These are phyloP conservation scores for Conringia planisiliqua DNA, from an alignment of 345 rosid species.

Conservation along the genomic window DNA sequence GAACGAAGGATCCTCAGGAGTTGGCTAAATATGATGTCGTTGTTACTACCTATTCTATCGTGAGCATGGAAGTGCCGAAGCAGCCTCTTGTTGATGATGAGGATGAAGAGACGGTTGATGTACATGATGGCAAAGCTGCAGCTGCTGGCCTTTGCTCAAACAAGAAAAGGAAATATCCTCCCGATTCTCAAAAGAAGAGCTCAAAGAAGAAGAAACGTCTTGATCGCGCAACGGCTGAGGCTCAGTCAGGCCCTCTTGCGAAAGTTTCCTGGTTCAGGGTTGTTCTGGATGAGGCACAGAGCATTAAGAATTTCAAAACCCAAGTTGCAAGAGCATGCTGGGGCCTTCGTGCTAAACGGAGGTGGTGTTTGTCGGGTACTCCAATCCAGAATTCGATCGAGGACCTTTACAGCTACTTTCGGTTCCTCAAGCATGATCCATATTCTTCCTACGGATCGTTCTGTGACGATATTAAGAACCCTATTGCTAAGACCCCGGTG, in stretches of 20 bases:
- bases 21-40: conserved; percentile 92
- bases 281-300: conserved; percentile 96
- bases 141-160: conserved; percentile 36
- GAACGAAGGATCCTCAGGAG: conserved; percentile 83
- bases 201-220: conserved; percentile 53
- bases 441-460: conserved; percentile 60
- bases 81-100: conserved; percentile 64
- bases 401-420: conserved; percentile 95
- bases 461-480: conserved; percentile 59
- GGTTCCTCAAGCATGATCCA: conserved; percentile 92
- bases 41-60: conserved; percentile 90
- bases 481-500: conserved; percentile 55
- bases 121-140: conserved; percentile 41
- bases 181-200: conserved; percentile 49
- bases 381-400: conserved; percentile 97
- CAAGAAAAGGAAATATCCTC: conserved; percentile 58
- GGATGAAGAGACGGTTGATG: conserved; percentile 54
- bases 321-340: conserved; percentile 98
- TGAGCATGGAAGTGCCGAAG: conserved; percentile 97
- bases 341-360: conserved; percentile 97
- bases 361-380: conserved; percentile 99
- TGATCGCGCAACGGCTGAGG: conserved; percentile 43
- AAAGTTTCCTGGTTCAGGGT: conserved; percentile 96
- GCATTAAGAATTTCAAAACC: conserved; percentile 93
- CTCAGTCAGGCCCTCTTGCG: conserved; percentile 74